Evolutionary conservation across 164 flowering plant genomes (phyloP).

Genomic region (Annona squamosa): DNA sequence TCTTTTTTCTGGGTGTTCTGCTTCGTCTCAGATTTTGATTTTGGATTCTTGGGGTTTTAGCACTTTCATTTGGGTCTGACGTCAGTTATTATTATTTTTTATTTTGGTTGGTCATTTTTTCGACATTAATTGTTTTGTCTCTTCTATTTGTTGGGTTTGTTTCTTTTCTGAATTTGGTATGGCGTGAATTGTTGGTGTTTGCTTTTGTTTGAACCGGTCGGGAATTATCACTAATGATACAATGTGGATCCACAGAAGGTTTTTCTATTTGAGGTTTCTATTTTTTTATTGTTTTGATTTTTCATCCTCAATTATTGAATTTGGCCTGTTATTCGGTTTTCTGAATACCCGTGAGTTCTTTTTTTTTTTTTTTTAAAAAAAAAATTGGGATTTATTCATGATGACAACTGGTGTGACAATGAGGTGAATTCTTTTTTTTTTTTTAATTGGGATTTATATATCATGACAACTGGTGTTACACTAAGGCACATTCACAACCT

Average conservation of each 20-base stretch:
- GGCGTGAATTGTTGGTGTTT: background rate
- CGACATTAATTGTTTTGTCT: background rate
- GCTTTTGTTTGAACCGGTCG: background rate
- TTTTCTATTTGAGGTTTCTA: background rate
- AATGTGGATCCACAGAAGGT: background rate
- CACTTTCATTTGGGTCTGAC: background rate
- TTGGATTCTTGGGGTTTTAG: background rate
- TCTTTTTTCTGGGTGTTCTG: background rate
- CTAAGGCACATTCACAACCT: too few species aligned
- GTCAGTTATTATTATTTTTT: background rate
- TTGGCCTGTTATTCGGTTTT: background rate
- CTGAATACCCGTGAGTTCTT: too few species aligned
- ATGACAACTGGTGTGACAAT: too few species aligned
- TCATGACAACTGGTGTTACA: too few species aligned
- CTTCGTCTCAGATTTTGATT: background rate
- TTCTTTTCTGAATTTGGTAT: background rate
- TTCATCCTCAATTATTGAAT: background rate
- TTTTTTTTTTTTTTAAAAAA: too few species aligned
- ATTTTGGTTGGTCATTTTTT: background rate
- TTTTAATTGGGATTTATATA: too few species aligned
- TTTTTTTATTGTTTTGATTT: background rate
- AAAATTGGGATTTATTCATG: too few species aligned
- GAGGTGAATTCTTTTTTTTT: too few species aligned
- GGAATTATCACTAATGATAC: background rate
- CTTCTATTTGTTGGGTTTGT: conserved; percentile 1